Evolutionary conservation across 345 rosid species (phyloP), one percentile per base, ranked within the genome.

Genomic region (Eucalyptus grandis): DNA sequence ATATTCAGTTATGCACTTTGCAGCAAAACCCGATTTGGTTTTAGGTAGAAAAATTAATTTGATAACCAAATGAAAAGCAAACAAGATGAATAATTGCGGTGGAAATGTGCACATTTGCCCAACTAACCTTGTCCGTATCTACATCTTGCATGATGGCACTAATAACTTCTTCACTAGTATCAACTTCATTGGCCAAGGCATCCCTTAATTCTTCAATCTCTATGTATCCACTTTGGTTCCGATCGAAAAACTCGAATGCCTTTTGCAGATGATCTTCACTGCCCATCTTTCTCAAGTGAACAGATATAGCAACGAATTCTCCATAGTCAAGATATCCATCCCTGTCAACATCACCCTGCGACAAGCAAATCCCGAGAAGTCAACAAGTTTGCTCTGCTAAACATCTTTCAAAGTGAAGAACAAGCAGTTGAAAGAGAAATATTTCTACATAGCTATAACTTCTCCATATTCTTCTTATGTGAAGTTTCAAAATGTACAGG

Each of bases 241-340:
- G 91, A 92, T 98, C 99, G 16, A 98, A 97, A 90, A 96, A 96
- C 3, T 92, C 94, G 80, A 98, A 98, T 26, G 99, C 99, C 93
- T 97, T 98, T 89, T 91, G 94, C 51, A 98, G 95, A 88, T 96
- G 99, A 89, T 96, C 99, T 2, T 96, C 99, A 44, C 95, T 96
- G 53, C 95, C 98, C 96, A 98, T 96, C 93, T 96, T 98, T 92
- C 94, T 95, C n/a, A 98, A 91, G 92, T 97, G 99, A 88, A 98
- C 97, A 6, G 99, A 95, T 87, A 98, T 95, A n/a, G 99, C 98
- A 56, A 97, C 95, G 86, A 97, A 98, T 94, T 98, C 99, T 21
- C 93, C 96, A 12, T 94, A 97, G 90, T 95, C 96, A 86, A 98
- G 92, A 87, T 92, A 90, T 89, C 99, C 99, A 91, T 98, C 99